phyloP scores from a whole-genome alignment of 106 monocot species.

The Narthecium ossifragum region DNA sequence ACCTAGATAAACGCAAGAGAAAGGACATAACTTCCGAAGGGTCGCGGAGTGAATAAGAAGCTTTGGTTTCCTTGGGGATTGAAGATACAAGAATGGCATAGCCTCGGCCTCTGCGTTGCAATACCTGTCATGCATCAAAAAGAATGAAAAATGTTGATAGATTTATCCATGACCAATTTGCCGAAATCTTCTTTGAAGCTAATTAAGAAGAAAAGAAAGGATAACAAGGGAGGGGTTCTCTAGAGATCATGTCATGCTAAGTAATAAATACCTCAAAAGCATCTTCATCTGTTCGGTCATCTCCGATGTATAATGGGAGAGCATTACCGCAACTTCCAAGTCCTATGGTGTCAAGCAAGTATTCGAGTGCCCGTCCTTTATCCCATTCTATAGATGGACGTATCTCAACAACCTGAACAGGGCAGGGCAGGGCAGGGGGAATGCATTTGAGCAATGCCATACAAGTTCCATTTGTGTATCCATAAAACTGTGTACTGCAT shows the following conservation, averaged over 20 bases:
- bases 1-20: background rate
- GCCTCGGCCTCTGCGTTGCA: slow-evolving; percentile 6
- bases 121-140: slow-evolving; percentile 6
- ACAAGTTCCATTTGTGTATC: no score
- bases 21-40: slow-evolving; percentile 20
- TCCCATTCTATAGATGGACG: slow-evolving; percentile 28
- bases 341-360: slow-evolving; percentile 16
- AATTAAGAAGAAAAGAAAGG: background rate
- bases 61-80: slow-evolving; percentile 13
- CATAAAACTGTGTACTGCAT: no score
- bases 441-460: no score
- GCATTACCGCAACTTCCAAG: slow-evolving; percentile 1
- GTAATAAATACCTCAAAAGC: slow-evolving; percentile 19
- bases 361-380: slow-evolving; percentile 25
- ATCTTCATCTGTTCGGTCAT: slow-evolving; percentile 32
- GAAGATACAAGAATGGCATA: slow-evolving; percentile 23
- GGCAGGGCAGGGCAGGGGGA: no score
- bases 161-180: background rate
- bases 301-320: slow-evolving; percentile 24
- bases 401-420: slow-evolving; percentile 27
- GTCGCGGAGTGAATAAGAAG: slow-evolving; percentile 22
- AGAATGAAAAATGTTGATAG: background rate
- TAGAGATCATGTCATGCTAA: background rate
- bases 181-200: no score
- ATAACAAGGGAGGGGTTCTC: background rate